Evolutionary conservation across 805 yeast species (phyloP), one percentile per base, ranked within the genome.

Genomic region (Saccharomycopsis sp.): DNA sequence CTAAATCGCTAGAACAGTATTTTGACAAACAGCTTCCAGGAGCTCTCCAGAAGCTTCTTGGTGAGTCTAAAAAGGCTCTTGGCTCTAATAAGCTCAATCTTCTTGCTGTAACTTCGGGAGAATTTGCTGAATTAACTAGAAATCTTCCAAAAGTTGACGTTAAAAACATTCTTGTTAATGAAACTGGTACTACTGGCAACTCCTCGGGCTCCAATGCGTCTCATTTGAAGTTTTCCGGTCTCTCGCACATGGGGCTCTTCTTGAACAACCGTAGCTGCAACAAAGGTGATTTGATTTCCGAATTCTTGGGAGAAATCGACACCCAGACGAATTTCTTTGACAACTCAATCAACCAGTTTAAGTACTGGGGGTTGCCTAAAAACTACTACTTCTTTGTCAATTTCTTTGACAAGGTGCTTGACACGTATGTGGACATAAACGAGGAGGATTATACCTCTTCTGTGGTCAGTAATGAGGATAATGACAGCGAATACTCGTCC

Each of bases 281-380:
- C 0, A 71, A 73, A 49, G 81, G 78, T 19, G 77, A 82, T 0
- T 73, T 81, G 2, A 70, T 90, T 5, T 73, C 78, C 24, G 91
- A 89, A 67, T 78, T 83, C 59, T 69, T 83, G 5, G 98, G 98
- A 3, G 92, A 87, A 64, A 70, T 93, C 1, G 86, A 84, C 63
- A 75, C 81, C 56, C 86, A 84, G 64, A 76, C 78, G 25, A 82
- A 79, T 64, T 92, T 92, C 69, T 78, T 80, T 20, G 67, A 70
- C 1, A 87, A 89, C 65, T 77, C 83, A 24, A 75, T 82, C 57
- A 93, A 92, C 70, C 97, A 91, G 68, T 93, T 90, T 70, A 71
- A 83, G 63, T 68, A 79, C 17, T 83, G 84, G 85, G 97, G 86
- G 3, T 85, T 86, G 59, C 85, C 83, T 49, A 75, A 76, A 62